These are phyloP conservation scores for Ramularia endophylla DNA, from an alignment of 2,329 filamentous ascomycete genomes.

Conservation along the genomic window DNA sequence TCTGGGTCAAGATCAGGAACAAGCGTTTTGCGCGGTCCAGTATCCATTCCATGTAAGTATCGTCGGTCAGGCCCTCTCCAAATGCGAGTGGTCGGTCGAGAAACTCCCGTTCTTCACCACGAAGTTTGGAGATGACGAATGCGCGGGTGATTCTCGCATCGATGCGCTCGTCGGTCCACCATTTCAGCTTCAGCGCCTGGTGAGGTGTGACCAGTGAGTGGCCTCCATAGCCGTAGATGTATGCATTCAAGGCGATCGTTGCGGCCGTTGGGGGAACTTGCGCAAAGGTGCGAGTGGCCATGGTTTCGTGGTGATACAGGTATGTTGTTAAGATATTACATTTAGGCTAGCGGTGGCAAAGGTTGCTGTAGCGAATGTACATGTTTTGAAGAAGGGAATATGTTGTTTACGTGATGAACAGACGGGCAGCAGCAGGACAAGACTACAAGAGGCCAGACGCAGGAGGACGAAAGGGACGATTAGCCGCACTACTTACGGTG, in stretches of 20 bases:
- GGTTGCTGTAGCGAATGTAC: constrained; percentile 9
- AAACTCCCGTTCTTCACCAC: constrained; percentile 56
- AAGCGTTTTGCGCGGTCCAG: constrained; percentile 61
- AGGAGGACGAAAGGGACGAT: constrained; percentile 1
- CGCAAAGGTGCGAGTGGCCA: constrained; percentile 32
- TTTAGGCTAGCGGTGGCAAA: background rate
- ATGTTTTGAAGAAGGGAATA: constrained; percentile 3
- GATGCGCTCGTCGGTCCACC: constrained; percentile 68
- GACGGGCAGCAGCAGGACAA: too few species aligned
- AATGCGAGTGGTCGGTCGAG: constrained; percentile 60
- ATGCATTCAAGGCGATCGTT: constrained; percentile 42
- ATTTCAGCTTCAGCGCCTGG: constrained; percentile 48
- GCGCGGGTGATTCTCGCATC: constrained; percentile 62
- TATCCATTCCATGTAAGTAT: constrained; percentile 76
- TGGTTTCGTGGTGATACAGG: constrained; percentile 9
- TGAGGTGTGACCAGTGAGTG: constrained; percentile 47
- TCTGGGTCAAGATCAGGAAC: constrained; percentile 65
- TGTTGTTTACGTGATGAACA: too few species aligned
- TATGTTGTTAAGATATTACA: background rate
- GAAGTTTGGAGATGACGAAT: constrained; percentile 60
- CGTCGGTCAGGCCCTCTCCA: constrained; percentile 62
- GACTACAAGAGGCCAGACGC: background rate
- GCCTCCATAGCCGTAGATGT: constrained; percentile 46
- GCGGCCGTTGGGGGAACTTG: constrained; percentile 31
- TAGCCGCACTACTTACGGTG: constrained; percentile 14